phyloP scores from a whole-genome alignment of 768 basidiomycete genomes.

The Cystoderma amianthinum region DNA sequence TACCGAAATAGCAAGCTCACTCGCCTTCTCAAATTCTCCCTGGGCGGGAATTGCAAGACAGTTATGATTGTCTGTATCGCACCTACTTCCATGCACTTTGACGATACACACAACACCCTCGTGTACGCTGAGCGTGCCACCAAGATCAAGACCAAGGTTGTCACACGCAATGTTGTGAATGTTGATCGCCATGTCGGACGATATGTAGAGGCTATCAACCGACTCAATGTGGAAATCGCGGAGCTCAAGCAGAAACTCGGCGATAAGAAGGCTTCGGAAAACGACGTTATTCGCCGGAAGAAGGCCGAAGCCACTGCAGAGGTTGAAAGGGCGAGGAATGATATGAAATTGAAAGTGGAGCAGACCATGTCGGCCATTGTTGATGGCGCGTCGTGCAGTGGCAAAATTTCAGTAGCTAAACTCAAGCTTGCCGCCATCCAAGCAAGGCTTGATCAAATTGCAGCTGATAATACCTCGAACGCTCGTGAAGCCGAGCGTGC shows the following conservation, averaged over 20 bases:
- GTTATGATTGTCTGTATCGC: slow-evolving; percentile 99
- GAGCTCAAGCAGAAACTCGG: slow-evolving; percentile 84
- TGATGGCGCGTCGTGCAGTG: slow-evolving; percentile 71
- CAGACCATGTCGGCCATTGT: slow-evolving; percentile 65
- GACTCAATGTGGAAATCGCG: slow-evolving; percentile 77
- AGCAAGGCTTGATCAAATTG: slow-evolving; percentile 52
- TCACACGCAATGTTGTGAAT: slow-evolving; percentile 91
- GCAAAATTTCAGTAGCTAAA: slow-evolving; percentile 65
- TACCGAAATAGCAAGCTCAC: slow-evolving; percentile 99
- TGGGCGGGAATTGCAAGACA: slow-evolving; percentile 98
- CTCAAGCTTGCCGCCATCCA: slow-evolving; percentile 60
- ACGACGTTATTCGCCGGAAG: slow-evolving; percentile 58
- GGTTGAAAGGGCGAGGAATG: slow-evolving; percentile 65
- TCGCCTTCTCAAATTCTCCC: slow-evolving; percentile 92
- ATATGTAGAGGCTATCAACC: slow-evolving; percentile 91
- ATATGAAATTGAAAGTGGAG: slow-evolving; percentile 65
- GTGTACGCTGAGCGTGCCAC: slow-evolving; percentile 97
- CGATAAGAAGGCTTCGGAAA: slow-evolving; percentile 58
- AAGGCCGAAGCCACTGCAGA: slow-evolving; percentile 66
- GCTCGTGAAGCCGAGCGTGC: slow-evolving; percentile 65
- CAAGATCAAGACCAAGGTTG: slow-evolving; percentile 96
- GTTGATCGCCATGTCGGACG: slow-evolving; percentile 92
- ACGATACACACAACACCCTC: slow-evolving; percentile 98
- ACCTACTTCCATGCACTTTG: slow-evolving; percentile 92
- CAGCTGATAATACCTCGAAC: slow-evolving; percentile 29